Conservation (phyloP, 345 rosid species). For the Dipteronia sinensis region DNA sequence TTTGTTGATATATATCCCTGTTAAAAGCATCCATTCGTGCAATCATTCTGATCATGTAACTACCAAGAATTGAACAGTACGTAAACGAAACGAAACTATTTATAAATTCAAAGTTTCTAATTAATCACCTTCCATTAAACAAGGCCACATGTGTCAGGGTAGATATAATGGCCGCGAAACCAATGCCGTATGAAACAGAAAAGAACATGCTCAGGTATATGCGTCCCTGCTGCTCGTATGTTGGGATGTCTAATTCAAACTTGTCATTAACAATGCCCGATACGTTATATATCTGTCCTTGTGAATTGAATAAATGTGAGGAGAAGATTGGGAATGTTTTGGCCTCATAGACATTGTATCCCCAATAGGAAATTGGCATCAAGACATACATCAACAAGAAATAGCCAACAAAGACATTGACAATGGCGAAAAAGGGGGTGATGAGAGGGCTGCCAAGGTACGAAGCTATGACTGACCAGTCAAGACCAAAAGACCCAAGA, state of each 20-base stretch:
- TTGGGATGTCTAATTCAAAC: constrained; percentile 46
- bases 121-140: constrained; percentile 65
- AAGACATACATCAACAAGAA: constrained; percentile 34
- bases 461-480: constrained; percentile 59
- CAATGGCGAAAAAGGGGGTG: constrained; percentile 56
- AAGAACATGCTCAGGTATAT: constrained; percentile 54
- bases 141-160: constrained; percentile 55
- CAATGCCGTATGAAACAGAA: constrained; percentile 57
- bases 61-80: neutral
- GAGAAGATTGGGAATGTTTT: constrained; percentile 56
- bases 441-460: constrained; percentile 63
- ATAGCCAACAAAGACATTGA: constrained; percentile 50
- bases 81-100: neutral
- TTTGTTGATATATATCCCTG: constrained; percentile 52
- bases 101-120: neutral
- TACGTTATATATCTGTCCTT: constrained; percentile 46
- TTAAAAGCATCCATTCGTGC: neutral
- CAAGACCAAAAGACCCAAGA: constrained; percentile 49
- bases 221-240: constrained; percentile 44
- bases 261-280: constrained; percentile 51
- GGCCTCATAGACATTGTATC: constrained; percentile 41
- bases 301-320: constrained; percentile 44
- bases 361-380: constrained; percentile 48
- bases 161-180: constrained; percentile 56
- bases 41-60: neutral